Evolutionary conservation across 805 yeast species (phyloP), one percentile per base, ranked within the genome.

Genomic region (Cyberlindnera mycetangii): DNA sequence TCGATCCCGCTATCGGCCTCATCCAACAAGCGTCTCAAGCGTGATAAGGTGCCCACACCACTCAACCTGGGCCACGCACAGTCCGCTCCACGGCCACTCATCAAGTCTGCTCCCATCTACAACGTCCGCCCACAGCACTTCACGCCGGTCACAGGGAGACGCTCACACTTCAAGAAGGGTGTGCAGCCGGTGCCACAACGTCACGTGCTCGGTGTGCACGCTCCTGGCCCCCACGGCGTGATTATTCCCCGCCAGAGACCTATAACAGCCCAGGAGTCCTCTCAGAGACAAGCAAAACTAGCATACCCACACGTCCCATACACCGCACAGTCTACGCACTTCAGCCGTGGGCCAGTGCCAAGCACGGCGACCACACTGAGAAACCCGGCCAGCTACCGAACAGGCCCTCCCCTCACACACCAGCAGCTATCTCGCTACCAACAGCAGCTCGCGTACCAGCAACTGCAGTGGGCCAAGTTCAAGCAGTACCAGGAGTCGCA

Each of bases 91-190:
- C 50, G 48, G 16, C 67, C 66, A 18, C 43, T 49, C 7, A 62
- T 64, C 39, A 63, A 58, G 37, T 61, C 67, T 2, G 68, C 68
- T 14, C 68, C 68, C 14, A 58, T 62, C n/a, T 58, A 55, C 37
- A 44, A 49, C 22, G 18, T 43, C 31, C 39, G 41, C 6, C 48
- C 50, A 19, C 48, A 35, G 2, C 44, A 45, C n/a, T 46, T 48
- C 32, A 49, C 50, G 2, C 55, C 54, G 19, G 43, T 50, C 1
- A 47, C 55, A 3, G 41, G 51, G 19, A 49, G 46, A 39, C 47
- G 49, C 14, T 15, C 50, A 0, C 41, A 42, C 9, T 45, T 54
- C 41, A 47, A 41, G 35, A 50, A 34, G 31, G 27, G 35, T 47
- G 35, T 25, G 10, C 28, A 5, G 14, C 6, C 21, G 8, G n/a